These are phyloP conservation scores for Desmodesmus armatus DNA, from an alignment of 139 green algal species.

Conservation along the genomic window DNA sequence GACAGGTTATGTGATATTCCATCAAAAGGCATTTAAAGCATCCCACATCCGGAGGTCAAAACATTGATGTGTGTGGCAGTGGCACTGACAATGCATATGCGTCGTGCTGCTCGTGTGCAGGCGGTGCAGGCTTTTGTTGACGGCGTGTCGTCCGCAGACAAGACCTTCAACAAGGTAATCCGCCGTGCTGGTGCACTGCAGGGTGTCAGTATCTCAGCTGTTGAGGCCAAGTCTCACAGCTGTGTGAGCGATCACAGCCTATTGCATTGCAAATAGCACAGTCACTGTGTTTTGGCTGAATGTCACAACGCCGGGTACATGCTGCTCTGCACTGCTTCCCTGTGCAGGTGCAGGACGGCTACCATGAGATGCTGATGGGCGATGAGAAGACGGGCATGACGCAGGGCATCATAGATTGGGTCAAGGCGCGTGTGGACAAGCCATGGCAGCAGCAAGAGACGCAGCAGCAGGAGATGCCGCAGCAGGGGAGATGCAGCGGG, in stretches of 20 bases:
- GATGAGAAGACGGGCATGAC: constrained; percentile 45
- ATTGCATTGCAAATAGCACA: neutral
- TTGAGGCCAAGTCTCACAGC: neutral
- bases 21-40: too few relatives aligned
- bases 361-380: constrained; percentile 66
- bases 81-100: neutral
- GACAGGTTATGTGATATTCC: too few relatives aligned
- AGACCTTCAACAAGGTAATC: constrained; percentile 28
- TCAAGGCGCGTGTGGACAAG: constrained; percentile 20
- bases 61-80: neutral
- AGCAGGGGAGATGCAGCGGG: neutral
- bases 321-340: neutral
- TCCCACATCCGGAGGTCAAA: too few relatives aligned
- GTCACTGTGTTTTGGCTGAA: neutral
- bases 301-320: neutral
- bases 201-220: too few relatives aligned
- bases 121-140: constrained; percentile 44
- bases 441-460: neutral
- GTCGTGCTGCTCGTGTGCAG: neutral
- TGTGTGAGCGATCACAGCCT: neutral
- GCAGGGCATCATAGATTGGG: constrained; percentile 48
- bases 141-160: constrained; percentile 42
- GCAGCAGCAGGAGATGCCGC: constrained; percentile 4
- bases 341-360: constrained; percentile 44
- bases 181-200: too few relatives aligned